Base-by-base conservation (phyloP, 441 rosid genomes). In the Metrosideros polymorpha region DNA sequence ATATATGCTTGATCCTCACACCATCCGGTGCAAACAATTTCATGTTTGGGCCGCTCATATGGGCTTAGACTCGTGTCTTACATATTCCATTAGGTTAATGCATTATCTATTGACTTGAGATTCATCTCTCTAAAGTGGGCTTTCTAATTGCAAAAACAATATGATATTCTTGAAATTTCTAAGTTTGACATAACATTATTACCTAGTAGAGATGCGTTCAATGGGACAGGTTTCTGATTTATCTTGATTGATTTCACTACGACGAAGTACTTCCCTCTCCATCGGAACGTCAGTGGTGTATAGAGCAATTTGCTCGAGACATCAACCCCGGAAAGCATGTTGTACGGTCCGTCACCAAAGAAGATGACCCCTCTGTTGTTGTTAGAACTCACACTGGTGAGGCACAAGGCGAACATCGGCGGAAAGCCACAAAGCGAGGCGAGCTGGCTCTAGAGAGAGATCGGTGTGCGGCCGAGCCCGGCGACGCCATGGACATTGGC, bases 371-470 rank as follows among this genome's bases (percentile, higher is more conserved):
- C 90, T 9, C 30, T 52, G 1, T 39, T 83, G 12, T 66, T 30
- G 0, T 53, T 54, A 6, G 54, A 4, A 3, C 56, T 18, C 29
- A 71, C 18, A 17, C 85, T 50, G 76, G 89, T 54, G 18, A 90
- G 86, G 82, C 92, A 91, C 57, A 88, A 19, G 87, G 89, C 87
- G 39, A 91, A 90, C 17, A 51, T 86, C 12, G 83, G 86, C 9
- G 85, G 84, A n/a, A 89, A 87, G 42, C 90, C 90, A 17, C 90
- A 90, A 59, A 85, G 82, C 24, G 88, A 85, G 43, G 87, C 82
- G 15, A 90, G 82, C 83, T 91, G 92, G n/a, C n/a, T 89, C 50
- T 90, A 88, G 19, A 89, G 84, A 3, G 92, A 86, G 83, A 90
- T 86, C 19, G 88, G 84, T 10, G 83, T 76, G 25, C 83, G 88